Evolutionary conservation across 106 monocot genomes (phyloP).

Genomic region (Acorus gramineus): DNA sequence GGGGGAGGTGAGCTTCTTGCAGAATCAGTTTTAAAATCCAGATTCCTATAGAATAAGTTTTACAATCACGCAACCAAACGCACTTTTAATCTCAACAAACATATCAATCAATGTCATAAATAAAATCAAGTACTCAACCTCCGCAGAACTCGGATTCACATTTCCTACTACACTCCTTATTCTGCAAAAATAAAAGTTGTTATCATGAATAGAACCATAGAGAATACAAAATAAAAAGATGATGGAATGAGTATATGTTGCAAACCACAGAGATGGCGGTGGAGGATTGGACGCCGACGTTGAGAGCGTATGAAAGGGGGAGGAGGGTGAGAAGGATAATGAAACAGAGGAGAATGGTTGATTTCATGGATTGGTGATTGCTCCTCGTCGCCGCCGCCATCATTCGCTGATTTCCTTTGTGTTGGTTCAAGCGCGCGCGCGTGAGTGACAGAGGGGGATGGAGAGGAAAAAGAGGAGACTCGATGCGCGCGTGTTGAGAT

Average conservation of each 20-base stretch:
- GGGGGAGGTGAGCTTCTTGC: too few species aligned
- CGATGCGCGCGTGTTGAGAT: not conserved
- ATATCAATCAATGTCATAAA: not conserved
- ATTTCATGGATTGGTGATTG: not conserved
- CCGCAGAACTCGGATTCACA: slow-evolving; percentile 50
- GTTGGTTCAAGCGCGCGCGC: not conserved
- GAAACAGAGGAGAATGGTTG: not conserved
- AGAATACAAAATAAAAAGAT: not conserved
- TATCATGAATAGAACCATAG: not conserved
- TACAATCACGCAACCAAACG: too few species aligned
- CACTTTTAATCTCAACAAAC: not conserved
- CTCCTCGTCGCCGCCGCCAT: too few species aligned
- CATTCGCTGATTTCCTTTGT: too few species aligned
- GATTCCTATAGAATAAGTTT: too few species aligned
- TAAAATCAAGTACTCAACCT: slow-evolving; percentile 8
- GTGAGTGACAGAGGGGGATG: not conserved
- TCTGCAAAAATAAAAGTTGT: not conserved
- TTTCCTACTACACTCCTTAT: slow-evolving; percentile 40
- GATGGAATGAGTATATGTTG: not conserved
- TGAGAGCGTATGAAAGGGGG: slow-evolving; percentile 19
- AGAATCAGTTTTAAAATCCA: too few species aligned
- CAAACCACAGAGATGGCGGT: slow-evolving; percentile 20
- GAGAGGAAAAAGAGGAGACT: not conserved
- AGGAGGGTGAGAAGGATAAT: not conserved
- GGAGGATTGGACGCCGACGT: slow-evolving; percentile 35